Percentiles rank a stretch among this genome's conserved stretches.
These are phyloP conservation scores for Pyrenophora teres DNA, from an alignment of 2,329 filamentous ascomycete species.

Conservation along the genomic window DNA sequence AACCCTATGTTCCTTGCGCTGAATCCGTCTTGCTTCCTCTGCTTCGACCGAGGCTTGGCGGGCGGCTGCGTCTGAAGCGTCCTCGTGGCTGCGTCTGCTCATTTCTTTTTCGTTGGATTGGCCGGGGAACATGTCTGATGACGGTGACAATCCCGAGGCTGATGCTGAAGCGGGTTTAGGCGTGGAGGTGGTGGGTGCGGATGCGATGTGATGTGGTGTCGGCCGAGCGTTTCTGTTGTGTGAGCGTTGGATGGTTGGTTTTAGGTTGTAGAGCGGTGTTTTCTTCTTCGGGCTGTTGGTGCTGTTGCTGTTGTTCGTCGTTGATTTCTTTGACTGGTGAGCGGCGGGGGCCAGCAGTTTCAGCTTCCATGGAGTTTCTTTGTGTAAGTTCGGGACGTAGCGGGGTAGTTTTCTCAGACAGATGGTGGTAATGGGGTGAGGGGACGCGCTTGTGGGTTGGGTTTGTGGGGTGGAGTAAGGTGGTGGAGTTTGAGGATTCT, in stretches of 20 bases:
- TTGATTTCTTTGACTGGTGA: slow-evolving; percentile 53
- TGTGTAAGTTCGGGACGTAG: slow-evolving; percentile 63
- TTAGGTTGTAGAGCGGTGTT: slow-evolving; percentile 80
- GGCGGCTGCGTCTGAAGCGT: slow-evolving; percentile 83
- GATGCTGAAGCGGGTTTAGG: slow-evolving; percentile 54
- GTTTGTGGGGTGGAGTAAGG: slow-evolving; percentile 24
- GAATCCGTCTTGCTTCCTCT: slow-evolving; percentile 82
- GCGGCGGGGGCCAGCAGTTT: slow-evolving; percentile 62
- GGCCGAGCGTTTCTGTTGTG: too few relatives aligned
- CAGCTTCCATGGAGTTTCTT: slow-evolving; percentile 63
- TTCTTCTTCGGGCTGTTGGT: slow-evolving; percentile 63
- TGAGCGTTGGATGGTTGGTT: slow-evolving; percentile 92
- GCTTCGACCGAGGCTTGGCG: slow-evolving; percentile 88
- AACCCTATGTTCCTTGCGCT: slow-evolving; percentile 82
- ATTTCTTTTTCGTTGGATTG: slow-evolving; percentile 22
- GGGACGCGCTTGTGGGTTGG: slow-evolving; percentile 43
- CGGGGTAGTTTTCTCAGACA: slow-evolving; percentile 56
- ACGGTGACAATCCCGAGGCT: slow-evolving; percentile 19
- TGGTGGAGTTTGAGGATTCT: slow-evolving; percentile 20
- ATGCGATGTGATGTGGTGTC: too few relatives aligned
- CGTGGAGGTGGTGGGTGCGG: slow-evolving; percentile 55
- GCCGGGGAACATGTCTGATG: slow-evolving; percentile 14
- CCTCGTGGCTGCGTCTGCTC: slow-evolving; percentile 31
- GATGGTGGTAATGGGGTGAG: slow-evolving; percentile 52
- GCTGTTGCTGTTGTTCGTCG: too few relatives aligned